A percentile compares a stretch with the other conserved stretches of the same genome.
Conservation (phyloP, 768 basidiomycete species). For the Boletus reticuloceps region DNA sequence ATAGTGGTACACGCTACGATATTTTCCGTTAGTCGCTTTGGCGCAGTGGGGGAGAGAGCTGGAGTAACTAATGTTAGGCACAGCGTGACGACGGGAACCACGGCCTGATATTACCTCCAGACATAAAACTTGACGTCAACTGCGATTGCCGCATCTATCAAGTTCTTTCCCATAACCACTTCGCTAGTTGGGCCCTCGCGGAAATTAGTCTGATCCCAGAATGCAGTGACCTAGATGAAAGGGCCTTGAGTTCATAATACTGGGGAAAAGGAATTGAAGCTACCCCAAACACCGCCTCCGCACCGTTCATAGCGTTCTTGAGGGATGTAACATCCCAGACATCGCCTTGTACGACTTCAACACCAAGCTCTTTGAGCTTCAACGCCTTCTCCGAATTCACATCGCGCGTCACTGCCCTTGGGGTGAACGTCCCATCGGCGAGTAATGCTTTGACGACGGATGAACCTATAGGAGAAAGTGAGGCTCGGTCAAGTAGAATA, state of each 20-base stretch:
- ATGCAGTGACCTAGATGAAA: constrained; percentile 26
- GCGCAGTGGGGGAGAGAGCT: constrained; percentile 21
- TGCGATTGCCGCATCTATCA: constrained; percentile 27
- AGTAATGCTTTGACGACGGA: constrained; percentile 30
- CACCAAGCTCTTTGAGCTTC: constrained; percentile 21
- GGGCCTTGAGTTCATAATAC: background rate
- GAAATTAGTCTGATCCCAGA: constrained; percentile 19
- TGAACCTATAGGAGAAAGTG: constrained; percentile 14
- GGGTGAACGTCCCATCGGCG: constrained; percentile 33
- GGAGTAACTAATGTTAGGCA: background rate
- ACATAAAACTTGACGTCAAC: constrained; percentile 27
- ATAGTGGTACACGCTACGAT: constrained; percentile 21
- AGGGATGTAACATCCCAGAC: constrained; percentile 26
- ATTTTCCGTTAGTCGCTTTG: constrained; percentile 20
- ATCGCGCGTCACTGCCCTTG: constrained; percentile 34
- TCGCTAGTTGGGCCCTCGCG: constrained; percentile 20
- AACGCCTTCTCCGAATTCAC: constrained; percentile 24
- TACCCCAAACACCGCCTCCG: constrained; percentile 35
- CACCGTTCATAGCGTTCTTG: constrained; percentile 24
- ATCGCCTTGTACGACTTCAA: constrained; percentile 23
- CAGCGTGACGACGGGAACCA: background rate
- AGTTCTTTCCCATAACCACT: constrained; percentile 27
- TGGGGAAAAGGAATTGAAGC: background rate
- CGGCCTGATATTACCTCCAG: constrained; percentile 22
- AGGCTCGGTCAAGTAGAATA: background rate